A percentile compares a stretch with the other conserved stretches of the same genome.
Evolutionary conservation across 2,329 filamentous ascomycete genomes (phyloP).

Genomic region (Fusarium illudens): DNA sequence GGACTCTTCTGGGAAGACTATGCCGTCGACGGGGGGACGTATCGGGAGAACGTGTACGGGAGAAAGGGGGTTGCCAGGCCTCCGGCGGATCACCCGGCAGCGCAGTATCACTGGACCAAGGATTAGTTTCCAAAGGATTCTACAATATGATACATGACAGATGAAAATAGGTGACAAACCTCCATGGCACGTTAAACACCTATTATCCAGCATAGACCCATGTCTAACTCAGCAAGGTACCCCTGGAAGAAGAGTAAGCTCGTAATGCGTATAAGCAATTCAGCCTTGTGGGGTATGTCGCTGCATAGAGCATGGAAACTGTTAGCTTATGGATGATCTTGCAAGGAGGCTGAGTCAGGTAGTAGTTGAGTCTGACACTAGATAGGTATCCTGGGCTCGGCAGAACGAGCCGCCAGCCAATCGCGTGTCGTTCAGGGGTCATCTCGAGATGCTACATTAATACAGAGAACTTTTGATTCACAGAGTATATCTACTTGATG

Average conservation of each 20-base stretch:
- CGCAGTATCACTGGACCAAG: slow-evolving; percentile 51
- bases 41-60: slow-evolving; percentile 54
- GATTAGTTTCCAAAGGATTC: slow-evolving; percentile 32
- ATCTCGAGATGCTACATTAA: neutral
- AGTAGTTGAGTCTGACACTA: too few species aligned
- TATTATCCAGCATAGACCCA: neutral
- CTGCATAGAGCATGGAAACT: neutral
- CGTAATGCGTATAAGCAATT: neutral
- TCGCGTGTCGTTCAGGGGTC: neutral
- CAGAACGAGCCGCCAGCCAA: neutral
- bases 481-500: neutral
- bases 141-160: neutral
- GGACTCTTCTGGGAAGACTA: slow-evolving; percentile 65
- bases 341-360: neutral
- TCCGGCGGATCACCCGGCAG: slow-evolving; percentile 50
- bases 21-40: slow-evolving; percentile 52
- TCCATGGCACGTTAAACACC: neutral
- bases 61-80: slow-evolving; percentile 47
- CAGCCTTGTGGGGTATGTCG: neutral
- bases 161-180: neutral
- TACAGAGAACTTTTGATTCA: neutral
- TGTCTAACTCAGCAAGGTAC: neutral
- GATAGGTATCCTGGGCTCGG: neutral
- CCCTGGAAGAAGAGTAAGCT: neutral
- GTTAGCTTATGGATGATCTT: neutral